Percentiles rank a stretch among this genome's conserved stretches.
phyloP scores from a whole-genome alignment of 2,329 filamentous ascomycete species.

The Colletotrichum australisinense region DNA sequence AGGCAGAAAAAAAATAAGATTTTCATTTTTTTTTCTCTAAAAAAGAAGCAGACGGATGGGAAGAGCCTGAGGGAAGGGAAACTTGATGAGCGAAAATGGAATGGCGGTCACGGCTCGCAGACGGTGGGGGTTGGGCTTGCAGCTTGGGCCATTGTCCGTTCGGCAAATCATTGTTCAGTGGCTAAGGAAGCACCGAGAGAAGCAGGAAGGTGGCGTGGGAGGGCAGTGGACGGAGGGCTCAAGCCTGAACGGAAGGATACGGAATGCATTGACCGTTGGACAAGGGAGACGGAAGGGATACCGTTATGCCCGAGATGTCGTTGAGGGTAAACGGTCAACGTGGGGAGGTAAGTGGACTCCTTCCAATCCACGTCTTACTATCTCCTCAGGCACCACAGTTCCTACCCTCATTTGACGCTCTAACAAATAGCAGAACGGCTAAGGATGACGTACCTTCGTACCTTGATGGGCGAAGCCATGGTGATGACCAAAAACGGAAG shows the following conservation, averaged over 20 bases:
- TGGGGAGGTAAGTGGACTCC: neutral
- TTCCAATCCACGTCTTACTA: neutral
- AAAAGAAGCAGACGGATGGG: neutral
- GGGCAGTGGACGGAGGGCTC: conserved; percentile 42
- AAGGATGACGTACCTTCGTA: conserved; percentile 22
- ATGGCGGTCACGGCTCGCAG: conserved; percentile 29
- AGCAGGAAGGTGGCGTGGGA: conserved; percentile 68
- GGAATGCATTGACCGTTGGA: conserved; percentile 36
- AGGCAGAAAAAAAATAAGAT: neutral
- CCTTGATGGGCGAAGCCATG: conserved; percentile 21
- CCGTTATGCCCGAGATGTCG: neutral
- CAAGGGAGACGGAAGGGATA: neutral
- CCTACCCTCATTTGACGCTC: no score
- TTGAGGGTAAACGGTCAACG: neutral
- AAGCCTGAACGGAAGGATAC: conserved; percentile 60
- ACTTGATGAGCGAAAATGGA: conserved; percentile 21
- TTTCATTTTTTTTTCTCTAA: neutral
- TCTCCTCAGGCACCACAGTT: no score
- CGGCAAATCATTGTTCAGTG: conserved; percentile 19
- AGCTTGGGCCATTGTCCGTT: conserved; percentile 23
- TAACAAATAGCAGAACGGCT: neutral
- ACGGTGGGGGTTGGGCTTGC: conserved; percentile 31
- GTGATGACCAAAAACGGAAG: conserved; percentile 33
- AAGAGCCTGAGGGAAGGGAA: neutral
- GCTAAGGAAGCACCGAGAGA: conserved; percentile 53